Evolutionary conservation across 768 basidiomycete genomes (phyloP), one percentile per base, ranked within the genome.

Genomic region (Hygrophorus pudorinus): DNA sequence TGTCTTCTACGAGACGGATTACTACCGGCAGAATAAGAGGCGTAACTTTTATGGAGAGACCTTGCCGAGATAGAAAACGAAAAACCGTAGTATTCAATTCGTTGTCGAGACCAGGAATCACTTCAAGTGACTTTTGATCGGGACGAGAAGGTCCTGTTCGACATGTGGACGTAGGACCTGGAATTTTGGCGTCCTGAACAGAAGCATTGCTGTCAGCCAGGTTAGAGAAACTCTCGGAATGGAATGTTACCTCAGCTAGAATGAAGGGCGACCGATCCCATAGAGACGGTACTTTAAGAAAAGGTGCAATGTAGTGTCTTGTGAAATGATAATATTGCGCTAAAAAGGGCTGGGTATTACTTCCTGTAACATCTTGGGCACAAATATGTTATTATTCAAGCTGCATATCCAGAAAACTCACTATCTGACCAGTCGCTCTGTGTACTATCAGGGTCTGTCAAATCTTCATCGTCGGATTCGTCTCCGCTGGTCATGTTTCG

Each of bases 381-480:
- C 29, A 17, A 44, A 5, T 5, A 30, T 33, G 33, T 36, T 16
- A 20, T 28, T 11, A 42, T 33, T 18, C 13, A 30, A n/a, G 43
- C 42, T 13, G 20, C 6, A 12, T 17, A 10, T 10, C 28, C 6
- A 13, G 17, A 31, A 42, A 12, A 50, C 62, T 47, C 46, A 76
- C 76, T 68, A 11, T 77, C 69, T 21, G 68, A 70, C 73, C 68
- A 72, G 41, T 65, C 62, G 56, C 65, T 65, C 36, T 73, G 73
- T 10, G 73, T 69, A 36, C 66, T 71, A 44, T 64, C 63, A 31
- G 59, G 64, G 38, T 81, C 81, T 2, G 78, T 82, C 39, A 84
- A 55, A 53, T 81, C 82, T 17, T 76, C 78, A 50, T 85, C 65
- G 51, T 89, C 88, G 2, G 87, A 89, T 59, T 90, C 87, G 50